A percentile compares a stretch with the other conserved stretches of the same genome.
These are phyloP conservation scores for Carnegiea gigantea DNA, from an alignment of 179 eudicot species.

Conservation along the genomic window DNA sequence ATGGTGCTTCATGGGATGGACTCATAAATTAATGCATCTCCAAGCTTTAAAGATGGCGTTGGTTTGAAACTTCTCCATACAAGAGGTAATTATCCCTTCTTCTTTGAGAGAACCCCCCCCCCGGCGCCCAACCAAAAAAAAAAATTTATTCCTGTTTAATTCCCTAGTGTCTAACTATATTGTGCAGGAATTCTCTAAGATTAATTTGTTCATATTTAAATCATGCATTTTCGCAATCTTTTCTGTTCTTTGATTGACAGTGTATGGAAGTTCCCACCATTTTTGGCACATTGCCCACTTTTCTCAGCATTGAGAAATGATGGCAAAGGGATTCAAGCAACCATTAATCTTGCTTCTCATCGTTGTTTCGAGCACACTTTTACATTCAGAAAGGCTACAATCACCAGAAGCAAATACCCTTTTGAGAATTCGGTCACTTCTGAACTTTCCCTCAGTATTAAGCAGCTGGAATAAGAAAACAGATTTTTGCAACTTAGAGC, in stretches of 20 bases:
- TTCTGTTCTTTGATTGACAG: slow-evolving; percentile 11
- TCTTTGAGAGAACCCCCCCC: neutral
- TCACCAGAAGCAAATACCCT: slow-evolving; percentile 65
- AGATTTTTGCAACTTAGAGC: slow-evolving; percentile 64
- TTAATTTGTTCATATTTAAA: neutral
- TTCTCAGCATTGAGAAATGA: slow-evolving; percentile 8
- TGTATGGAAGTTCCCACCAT: slow-evolving; percentile 18
- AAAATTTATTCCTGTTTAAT: too few relatives aligned
- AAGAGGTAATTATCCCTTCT: slow-evolving; percentile 14
- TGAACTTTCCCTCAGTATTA: slow-evolving; percentile 56
- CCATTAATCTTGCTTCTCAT: slow-evolving; percentile 17
- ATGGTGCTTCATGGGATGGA: slow-evolving; percentile 9
- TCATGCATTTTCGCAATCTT: neutral
- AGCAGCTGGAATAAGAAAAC: slow-evolving; percentile 59
- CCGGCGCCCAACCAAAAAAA: neutral
- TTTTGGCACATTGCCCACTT: neutral
- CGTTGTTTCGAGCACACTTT: slow-evolving; percentile 30
- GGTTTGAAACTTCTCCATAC: neutral
- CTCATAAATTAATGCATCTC: slow-evolving; percentile 8
- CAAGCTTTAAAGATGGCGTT: slow-evolving; percentile 12
- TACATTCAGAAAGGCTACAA: slow-evolving; percentile 47
- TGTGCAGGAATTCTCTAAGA: neutral
- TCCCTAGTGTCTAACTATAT: too few relatives aligned
- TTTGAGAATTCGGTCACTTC: slow-evolving; percentile 49
- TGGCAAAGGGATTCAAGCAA: slow-evolving; percentile 20